Percentiles rank a stretch among this genome's conserved stretches.
phyloP scores from a whole-genome alignment of 768 basidiomycete genomes.

The Tricholomella constricta region DNA sequence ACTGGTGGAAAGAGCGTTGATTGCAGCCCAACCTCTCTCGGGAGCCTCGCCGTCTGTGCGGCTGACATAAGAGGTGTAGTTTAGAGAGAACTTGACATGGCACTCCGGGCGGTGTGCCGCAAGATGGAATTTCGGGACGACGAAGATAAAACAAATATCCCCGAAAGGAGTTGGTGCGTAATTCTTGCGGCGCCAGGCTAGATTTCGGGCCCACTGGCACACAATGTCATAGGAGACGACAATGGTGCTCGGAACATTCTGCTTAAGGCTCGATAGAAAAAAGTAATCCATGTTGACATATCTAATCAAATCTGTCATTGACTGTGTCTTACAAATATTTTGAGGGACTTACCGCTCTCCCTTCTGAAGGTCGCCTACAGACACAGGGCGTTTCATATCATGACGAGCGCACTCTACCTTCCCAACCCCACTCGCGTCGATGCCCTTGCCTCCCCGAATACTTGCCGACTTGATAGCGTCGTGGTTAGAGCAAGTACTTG shows the following conservation, averaged over 20 bases:
- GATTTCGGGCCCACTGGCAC: conserved; percentile 29
- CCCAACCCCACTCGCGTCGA: conserved; percentile 23
- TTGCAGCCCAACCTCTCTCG: conserved; percentile 26
- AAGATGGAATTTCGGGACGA: conserved; percentile 35
- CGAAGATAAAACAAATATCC: conserved; percentile 1
- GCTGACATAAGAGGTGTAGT: conserved; percentile 19
- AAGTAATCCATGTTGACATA: conserved; percentile 28
- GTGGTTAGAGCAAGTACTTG: conserved; percentile 4
- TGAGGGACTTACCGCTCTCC: neutral
- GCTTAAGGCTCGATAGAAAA: conserved; percentile 21
- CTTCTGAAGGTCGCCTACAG: conserved; percentile 14
- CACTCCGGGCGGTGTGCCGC: conserved; percentile 25
- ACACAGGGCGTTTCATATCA: too few relatives aligned
- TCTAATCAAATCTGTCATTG: too few relatives aligned
- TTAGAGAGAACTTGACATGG: conserved; percentile 25
- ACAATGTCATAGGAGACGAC: conserved; percentile 30
- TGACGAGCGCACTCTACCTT: conserved; percentile 18
- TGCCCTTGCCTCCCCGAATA: too few relatives aligned
- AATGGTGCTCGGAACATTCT: conserved; percentile 6
- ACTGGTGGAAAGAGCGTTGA: conserved; percentile 21
- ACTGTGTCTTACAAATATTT: too few relatives aligned
- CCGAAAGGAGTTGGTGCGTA: conserved; percentile 1
- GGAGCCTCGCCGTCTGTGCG: too few relatives aligned
- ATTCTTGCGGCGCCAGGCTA: conserved; percentile 12
- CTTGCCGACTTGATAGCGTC: too few relatives aligned